Evolutionary conservation across 2,329 filamentous ascomycete genomes (phyloP).

Genomic region (Fusarium oligoseptatum): DNA sequence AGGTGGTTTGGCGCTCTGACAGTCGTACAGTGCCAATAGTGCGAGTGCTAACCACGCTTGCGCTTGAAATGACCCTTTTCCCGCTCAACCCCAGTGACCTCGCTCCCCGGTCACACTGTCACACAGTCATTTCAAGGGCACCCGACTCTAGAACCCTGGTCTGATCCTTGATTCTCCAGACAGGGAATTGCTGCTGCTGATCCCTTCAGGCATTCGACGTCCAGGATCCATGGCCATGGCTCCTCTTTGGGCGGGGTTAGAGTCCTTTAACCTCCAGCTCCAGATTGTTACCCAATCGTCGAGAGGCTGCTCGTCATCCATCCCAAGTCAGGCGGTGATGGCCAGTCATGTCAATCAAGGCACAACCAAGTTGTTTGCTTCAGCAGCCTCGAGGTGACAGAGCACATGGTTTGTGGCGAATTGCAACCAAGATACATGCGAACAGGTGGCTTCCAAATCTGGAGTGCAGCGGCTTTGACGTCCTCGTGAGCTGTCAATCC

Average conservation of each 20-base stretch:
- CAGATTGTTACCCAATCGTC: constrained; percentile 28
- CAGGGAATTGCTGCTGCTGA: constrained; percentile 30
- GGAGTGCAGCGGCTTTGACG: constrained; percentile 8
- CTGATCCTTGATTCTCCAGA: constrained; percentile 21
- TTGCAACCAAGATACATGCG: neutral
- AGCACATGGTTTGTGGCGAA: neutral
- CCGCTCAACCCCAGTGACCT: neutral
- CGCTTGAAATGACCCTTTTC: neutral
- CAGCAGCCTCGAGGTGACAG: constrained; percentile 7
- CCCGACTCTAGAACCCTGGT: constrained; percentile 5
- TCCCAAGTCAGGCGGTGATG: constrained; percentile 26
- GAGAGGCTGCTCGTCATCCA: constrained; percentile 31
- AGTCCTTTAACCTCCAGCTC: constrained; percentile 17
- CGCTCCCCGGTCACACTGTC: constrained; percentile 7
- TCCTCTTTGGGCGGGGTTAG: constrained; percentile 16
- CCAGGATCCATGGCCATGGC: constrained; percentile 24
- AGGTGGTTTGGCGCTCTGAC: constrained; percentile 4
- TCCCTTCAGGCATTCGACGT: constrained; percentile 28
- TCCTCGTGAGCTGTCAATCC: constrained; percentile 27
- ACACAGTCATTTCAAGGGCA: constrained; percentile 2
- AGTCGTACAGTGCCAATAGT: neutral
- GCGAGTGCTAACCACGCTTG: neutral
- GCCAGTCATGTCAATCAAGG: neutral
- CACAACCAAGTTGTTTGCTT: constrained; percentile 3
- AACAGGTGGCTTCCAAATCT: constrained; percentile 8